Base-by-base conservation (phyloP, 2,329 filamentous ascomycete genomes). In the Bipolaris zeicola region DNA sequence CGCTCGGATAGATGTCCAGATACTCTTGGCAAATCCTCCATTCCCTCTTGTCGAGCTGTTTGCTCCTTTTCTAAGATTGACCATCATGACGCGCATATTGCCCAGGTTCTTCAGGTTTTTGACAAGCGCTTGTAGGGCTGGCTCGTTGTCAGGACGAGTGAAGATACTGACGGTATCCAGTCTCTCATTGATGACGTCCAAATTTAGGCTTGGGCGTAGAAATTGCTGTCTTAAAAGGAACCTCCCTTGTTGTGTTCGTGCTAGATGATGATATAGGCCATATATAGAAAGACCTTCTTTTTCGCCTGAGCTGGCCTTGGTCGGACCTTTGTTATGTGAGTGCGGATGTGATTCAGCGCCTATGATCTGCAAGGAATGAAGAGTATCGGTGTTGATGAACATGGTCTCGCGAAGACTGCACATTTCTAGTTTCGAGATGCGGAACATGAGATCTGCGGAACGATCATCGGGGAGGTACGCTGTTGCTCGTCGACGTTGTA, bases 221-320 rank as follows among this genome's bases (percentile, higher is more conserved):
- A 99, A 95, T 49, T 90, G 84, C 65, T 91, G 88, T n/a, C 90
- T 88, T 5, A 99, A 81, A 41, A 84, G 82, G 24, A 79, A 70
- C 64, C 87, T 91, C 0, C 95, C 95, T 72, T 97, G 92, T 1
- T 89, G 83, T 3, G 92, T 97, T 52, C 84, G 84, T 24, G 89
- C 87, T 28, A 95, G 79, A 52, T 86, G 82, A 55, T 89, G 86
- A 59, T 97, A 96, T 0, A 98, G 79, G 0, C 91, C 93, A 72
- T 90, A 96, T 0, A 96, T 78, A 0, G 91, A 98, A 1, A 95
- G 81, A 14, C 87, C 89, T 77, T 96, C 92, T 73, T 94, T 96
- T 0, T 85, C 83, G 18, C 85, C 87, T 1, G 83, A 86, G 24
- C 80, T 82, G 28, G 81, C 81, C 61, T 80, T 84, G 6, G 82